phyloP scores from a whole-genome alignment of 805 yeast species.

The Nakazawaea ambrosiae region DNA sequence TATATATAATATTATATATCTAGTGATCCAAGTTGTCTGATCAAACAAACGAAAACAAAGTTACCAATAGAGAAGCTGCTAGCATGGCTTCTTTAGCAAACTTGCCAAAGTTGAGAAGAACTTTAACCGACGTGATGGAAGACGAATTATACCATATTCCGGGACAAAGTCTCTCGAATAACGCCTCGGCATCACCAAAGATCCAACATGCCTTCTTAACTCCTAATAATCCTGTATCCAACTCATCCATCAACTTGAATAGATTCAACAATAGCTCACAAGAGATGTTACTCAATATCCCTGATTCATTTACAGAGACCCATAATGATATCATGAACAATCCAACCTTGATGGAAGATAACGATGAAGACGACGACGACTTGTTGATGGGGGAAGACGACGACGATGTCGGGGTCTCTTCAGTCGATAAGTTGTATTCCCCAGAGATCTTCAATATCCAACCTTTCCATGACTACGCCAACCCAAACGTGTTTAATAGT shows the following conservation, averaged over 20 bases:
- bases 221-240: not conserved
- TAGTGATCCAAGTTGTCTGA: too few relatives aligned
- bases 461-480: slow-evolving; percentile 34
- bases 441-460: slow-evolving; percentile 12
- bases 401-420: slow-evolving; percentile 4
- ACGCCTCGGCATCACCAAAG: slow-evolving; percentile 14
- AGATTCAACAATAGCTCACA: slow-evolving; percentile 3
- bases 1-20: too few relatives aligned
- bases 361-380: slow-evolving; percentile 10
- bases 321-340: slow-evolving; percentile 5
- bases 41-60: too few relatives aligned
- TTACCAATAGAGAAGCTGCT: too few relatives aligned
- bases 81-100: slow-evolving; percentile 45
- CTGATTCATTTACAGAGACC: slow-evolving; percentile 9
- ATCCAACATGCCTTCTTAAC: slow-evolving; percentile 9
- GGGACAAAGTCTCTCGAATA: slow-evolving; percentile 16
- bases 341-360: slow-evolving; percentile 7
- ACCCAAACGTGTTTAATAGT: slow-evolving; percentile 26
- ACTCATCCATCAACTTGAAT: too few relatives aligned
- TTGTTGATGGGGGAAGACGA: slow-evolving; percentile 10
- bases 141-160: slow-evolving; percentile 47
- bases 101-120: slow-evolving; percentile 43
- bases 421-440: slow-evolving; percentile 2
- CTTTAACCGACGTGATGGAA: slow-evolving; percentile 52
- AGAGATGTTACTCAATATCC: slow-evolving; percentile 7